phyloP scores from a whole-genome alignment of 768 basidiomycete species.

The Auriscalpium microsporum region DNA sequence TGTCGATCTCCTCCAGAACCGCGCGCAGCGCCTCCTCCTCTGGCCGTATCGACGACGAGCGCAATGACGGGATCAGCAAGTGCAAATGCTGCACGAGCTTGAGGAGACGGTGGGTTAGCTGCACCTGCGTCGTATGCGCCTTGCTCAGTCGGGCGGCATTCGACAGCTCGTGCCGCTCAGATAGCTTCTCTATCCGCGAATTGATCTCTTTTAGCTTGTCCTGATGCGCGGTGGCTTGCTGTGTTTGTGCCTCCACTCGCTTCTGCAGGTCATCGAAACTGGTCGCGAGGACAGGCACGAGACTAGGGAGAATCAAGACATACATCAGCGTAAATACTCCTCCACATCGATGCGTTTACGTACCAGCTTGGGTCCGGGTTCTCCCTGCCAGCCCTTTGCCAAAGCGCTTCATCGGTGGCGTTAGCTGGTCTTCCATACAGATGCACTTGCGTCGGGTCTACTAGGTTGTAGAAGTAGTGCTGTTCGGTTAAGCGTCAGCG shows the following conservation, averaged over 20 bases:
- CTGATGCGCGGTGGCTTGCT: constrained; percentile 57
- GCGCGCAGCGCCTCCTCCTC: constrained; percentile 75
- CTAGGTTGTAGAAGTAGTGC: constrained; percentile 82
- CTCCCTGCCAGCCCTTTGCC: constrained; percentile 73
- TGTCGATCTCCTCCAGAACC: constrained; percentile 64
- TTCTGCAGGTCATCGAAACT: constrained; percentile 77
- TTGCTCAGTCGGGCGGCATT: constrained; percentile 62
- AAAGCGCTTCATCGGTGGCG: constrained; percentile 59
- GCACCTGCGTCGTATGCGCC: constrained; percentile 53
- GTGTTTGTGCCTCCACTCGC: constrained; percentile 68
- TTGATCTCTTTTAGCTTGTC: constrained; percentile 67
- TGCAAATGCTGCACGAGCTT: constrained; percentile 68
- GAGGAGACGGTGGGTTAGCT: constrained; percentile 63
- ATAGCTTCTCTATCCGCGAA: constrained; percentile 50
- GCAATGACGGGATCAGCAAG: constrained; percentile 66
- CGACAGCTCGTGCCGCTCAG: constrained; percentile 53
- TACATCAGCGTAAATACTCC: background rate
- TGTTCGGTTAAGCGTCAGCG: constrained; percentile 19
- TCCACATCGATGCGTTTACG: constrained; percentile 16
- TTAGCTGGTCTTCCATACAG: constrained; percentile 67
- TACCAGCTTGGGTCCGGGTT: constrained; percentile 79
- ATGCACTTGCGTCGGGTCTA: constrained; percentile 57
- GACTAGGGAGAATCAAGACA: constrained; percentile 29
- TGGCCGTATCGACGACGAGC: constrained; percentile 64
- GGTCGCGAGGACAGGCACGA: constrained; percentile 71